These are phyloP conservation scores for Taxillus chinensis DNA, from an alignment of 164 flowering plant genomes.

Conservation along the genomic window DNA sequence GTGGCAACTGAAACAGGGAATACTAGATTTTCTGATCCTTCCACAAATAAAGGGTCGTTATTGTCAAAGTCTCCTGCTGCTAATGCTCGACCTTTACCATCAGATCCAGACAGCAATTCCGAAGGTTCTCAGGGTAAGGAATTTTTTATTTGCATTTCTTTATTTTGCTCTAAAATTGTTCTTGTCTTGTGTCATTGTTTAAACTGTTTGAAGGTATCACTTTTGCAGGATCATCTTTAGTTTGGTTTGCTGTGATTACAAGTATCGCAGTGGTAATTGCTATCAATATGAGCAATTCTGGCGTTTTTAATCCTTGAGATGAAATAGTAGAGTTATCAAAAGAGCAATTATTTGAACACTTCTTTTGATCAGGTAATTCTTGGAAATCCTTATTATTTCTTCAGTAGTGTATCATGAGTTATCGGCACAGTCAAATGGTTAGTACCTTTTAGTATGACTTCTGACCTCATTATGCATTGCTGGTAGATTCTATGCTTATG, in stretches of 20 bases:
- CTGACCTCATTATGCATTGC: no score
- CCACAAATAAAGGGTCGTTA: slow-evolving; percentile 17
- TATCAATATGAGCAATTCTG: slow-evolving; percentile 52
- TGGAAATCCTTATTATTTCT: not conserved
- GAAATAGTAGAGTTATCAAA: not conserved
- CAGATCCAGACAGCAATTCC: slow-evolving; percentile 23
- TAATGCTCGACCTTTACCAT: slow-evolving; percentile 19
- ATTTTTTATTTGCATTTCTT: not conserved
- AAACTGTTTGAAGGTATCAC: not conserved
- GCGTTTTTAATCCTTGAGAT: slow-evolving; percentile 74
- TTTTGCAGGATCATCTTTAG: slow-evolving; percentile 48
- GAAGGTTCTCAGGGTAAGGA: slow-evolving; percentile 28
- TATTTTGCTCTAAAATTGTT: not conserved
- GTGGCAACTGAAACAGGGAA: slow-evolving; percentile 65
- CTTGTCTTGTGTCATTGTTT: not conserved
- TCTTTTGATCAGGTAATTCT: slow-evolving; percentile 15
- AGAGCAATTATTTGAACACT: not conserved
- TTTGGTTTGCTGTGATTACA: slow-evolving; percentile 76
- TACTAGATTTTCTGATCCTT: slow-evolving; percentile 26
- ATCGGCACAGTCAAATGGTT: no score
- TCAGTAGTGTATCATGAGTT: not conserved
- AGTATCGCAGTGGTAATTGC: slow-evolving; percentile 57
- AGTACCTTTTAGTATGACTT: no score
- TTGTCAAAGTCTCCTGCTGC: slow-evolving; percentile 12
- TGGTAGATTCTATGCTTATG: no score